These are phyloP conservation scores for Puya raimondii DNA, from an alignment of 176 grass and related monocot species.

Conservation along the genomic window DNA sequence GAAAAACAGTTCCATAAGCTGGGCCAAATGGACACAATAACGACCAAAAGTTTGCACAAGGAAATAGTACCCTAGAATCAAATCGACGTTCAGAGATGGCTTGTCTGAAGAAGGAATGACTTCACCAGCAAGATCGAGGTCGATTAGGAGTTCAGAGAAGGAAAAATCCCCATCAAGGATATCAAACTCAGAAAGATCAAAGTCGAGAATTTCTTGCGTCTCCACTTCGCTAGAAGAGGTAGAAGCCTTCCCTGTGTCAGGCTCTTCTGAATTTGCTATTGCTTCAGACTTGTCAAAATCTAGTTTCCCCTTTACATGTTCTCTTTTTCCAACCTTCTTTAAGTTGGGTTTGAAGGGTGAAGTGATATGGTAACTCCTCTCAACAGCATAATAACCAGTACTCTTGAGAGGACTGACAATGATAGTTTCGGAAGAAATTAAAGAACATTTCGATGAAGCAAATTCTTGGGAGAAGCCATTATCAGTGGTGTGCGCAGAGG, in stretches of 20 bases:
- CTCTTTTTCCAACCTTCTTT: conserved; percentile 47
- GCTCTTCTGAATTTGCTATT: conserved; percentile 16
- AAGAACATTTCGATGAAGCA: conserved; percentile 49
- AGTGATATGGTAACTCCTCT: conserved; percentile 76
- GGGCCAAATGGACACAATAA: conserved; percentile 4
- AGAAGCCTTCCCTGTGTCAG: conserved; percentile 22
- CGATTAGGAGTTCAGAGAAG: conserved; percentile 73
- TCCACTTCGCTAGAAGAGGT: conserved; percentile 39
- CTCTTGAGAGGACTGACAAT: conserved; percentile 84
- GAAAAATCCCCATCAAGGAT: conserved; percentile 57
- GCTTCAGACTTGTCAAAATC: conserved; percentile 49
- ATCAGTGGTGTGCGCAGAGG: conserved; percentile 8
- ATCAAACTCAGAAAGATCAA: conserved; percentile 66
- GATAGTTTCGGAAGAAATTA: conserved; percentile 73
- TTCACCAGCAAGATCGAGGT: conserved; percentile 75
- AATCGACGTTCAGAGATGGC: conserved; percentile 22
- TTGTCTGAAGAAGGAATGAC: conserved; percentile 25
- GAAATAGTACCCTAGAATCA: conserved; percentile 38
- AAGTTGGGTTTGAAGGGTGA: conserved; percentile 51
- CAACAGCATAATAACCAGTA: conserved; percentile 54
- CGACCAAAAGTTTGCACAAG: background rate
- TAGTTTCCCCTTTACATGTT: conserved; percentile 73
- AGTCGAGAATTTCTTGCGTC: conserved; percentile 37
- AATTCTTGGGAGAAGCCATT: conserved; percentile 17
- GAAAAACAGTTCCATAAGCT: background rate